Evolutionary conservation across 257 asterid species (phyloP).

Genomic region (Paulownia fortunei): DNA sequence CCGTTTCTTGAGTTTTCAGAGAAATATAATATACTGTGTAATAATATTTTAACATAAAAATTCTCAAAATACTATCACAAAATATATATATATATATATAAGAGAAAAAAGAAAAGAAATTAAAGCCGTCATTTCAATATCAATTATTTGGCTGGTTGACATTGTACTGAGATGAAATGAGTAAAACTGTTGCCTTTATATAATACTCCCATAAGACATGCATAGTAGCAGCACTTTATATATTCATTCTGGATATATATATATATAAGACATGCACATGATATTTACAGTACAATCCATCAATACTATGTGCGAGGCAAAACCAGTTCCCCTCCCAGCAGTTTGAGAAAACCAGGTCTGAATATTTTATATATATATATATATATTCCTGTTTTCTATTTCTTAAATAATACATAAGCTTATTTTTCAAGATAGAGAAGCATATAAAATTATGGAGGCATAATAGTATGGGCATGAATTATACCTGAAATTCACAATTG

Average conservation of each 20-base stretch:
- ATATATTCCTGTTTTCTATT: background rate
- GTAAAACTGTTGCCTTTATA: too few relatives aligned
- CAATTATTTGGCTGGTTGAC: slow-evolving; percentile 30
- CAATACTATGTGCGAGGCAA: slow-evolving; percentile 47
- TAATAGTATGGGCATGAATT: slow-evolving; percentile 31
- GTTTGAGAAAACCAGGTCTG: slow-evolving; percentile 38
- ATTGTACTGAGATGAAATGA: slow-evolving; percentile 8
- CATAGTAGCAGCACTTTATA: background rate
- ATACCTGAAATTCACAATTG: slow-evolving; percentile 14
- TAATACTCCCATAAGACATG: background rate
- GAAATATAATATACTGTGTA: too few relatives aligned
- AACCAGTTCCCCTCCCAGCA: slow-evolving; percentile 39
- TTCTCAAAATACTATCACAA: background rate
- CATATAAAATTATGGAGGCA: background rate
- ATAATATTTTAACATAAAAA: background rate
- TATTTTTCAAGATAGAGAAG: background rate
- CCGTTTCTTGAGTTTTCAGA: too few relatives aligned
- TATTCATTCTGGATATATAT: slow-evolving; percentile 5
- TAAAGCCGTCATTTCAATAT: slow-evolving; percentile 3
- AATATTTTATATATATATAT: too few relatives aligned
- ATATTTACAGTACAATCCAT: background rate
- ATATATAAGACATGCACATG: slow-evolving; percentile 23
- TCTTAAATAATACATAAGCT: background rate
- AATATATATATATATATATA: too few relatives aligned
- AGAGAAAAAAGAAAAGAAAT: background rate